These are phyloP conservation scores for Saccharomycopsis fodiens DNA, from an alignment of 805 yeast species.

Conservation along the genomic window DNA sequence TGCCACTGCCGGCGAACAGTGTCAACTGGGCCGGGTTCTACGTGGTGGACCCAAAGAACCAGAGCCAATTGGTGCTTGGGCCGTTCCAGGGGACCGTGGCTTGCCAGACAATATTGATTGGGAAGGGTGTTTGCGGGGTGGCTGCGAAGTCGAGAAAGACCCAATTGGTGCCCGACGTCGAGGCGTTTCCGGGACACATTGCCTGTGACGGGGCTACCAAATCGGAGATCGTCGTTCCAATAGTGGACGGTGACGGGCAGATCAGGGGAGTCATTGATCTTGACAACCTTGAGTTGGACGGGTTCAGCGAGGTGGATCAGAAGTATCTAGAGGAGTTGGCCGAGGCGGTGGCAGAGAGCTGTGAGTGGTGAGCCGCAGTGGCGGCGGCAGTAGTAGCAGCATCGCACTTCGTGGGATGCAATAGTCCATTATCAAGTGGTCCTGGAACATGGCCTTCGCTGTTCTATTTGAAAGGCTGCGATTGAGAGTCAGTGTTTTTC, in stretches of 20 bases:
- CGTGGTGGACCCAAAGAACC: constrained; percentile 34
- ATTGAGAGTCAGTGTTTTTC: too few species aligned
- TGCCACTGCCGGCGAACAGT: constrained; percentile 31
- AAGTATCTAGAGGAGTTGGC: constrained; percentile 55
- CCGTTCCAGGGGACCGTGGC: constrained; percentile 98
- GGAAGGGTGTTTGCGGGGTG: constrained; percentile 87
- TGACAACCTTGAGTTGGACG: constrained; percentile 60
- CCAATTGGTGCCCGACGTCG: constrained; percentile 73
- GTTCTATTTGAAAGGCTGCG: too few species aligned
- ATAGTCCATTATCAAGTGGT: too few species aligned
- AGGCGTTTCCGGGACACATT: constrained; percentile 81
- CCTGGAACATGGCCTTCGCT: too few species aligned
- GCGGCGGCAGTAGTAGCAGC: too few species aligned
- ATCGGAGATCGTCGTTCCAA: constrained; percentile 90
- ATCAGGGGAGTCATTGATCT: constrained; percentile 78
- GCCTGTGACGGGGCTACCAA: constrained; percentile 96
- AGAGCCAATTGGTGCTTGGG: constrained; percentile 57
- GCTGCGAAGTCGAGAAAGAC: constrained; percentile 57
- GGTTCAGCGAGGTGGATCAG: constrained; percentile 62
- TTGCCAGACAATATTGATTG: constrained; percentile 72
- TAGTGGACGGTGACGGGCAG: constrained; percentile 35
- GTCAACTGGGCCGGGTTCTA: constrained; percentile 97
- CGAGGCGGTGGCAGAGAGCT: constrained; percentile 39
- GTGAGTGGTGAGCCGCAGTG: constrained; percentile 46
- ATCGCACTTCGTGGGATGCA: too few species aligned